A percentile compares a stretch with the other conserved stretches of the same genome.
Conservation (phyloP, 179 eudicot species). For the Pouteria campechiana region DNA sequence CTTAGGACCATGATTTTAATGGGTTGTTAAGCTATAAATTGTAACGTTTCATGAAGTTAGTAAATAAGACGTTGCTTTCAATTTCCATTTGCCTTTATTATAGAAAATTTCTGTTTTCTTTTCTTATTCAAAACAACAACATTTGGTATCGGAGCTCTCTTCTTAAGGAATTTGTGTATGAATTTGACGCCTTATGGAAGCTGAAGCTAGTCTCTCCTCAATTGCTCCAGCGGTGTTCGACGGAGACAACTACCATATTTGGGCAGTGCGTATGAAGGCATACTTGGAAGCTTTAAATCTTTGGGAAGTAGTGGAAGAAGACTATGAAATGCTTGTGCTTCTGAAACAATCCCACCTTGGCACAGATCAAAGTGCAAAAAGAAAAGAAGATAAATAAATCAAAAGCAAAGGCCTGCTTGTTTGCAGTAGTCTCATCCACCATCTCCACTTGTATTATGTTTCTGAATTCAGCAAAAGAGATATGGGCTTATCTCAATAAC, state of each 20-base stretch:
- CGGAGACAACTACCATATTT: conserved; percentile 7
- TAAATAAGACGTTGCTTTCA: no score
- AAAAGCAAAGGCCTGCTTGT: conserved; percentile 11
- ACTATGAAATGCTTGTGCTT: conserved; percentile 8
- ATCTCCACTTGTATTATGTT: conserved; percentile 13
- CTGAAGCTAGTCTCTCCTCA: background rate
- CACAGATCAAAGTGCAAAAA: conserved; percentile 10
- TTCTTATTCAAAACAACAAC: no score
- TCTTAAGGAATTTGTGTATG: background rate
- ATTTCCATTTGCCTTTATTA: no score
- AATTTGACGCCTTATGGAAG: background rate
- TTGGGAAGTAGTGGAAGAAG: conserved; percentile 15
- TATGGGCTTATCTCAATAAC: conserved; percentile 10
- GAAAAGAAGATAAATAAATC: conserved; percentile 8
- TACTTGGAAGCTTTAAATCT: conserved; percentile 10
- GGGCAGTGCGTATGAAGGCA: conserved; percentile 8
- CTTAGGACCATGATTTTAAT: no score
- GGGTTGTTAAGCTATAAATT: no score
- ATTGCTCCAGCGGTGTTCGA: conserved; percentile 6
- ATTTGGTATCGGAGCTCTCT: background rate
- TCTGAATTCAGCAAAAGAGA: background rate
- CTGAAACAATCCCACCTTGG: conserved; percentile 10
- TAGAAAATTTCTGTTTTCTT: background rate
- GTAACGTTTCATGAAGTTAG: no score
- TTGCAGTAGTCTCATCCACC: conserved; percentile 8